Evolutionary conservation across 139 green algal genomes (phyloP).

Genomic region (Deuterostichococcus epilithicus): DNA sequence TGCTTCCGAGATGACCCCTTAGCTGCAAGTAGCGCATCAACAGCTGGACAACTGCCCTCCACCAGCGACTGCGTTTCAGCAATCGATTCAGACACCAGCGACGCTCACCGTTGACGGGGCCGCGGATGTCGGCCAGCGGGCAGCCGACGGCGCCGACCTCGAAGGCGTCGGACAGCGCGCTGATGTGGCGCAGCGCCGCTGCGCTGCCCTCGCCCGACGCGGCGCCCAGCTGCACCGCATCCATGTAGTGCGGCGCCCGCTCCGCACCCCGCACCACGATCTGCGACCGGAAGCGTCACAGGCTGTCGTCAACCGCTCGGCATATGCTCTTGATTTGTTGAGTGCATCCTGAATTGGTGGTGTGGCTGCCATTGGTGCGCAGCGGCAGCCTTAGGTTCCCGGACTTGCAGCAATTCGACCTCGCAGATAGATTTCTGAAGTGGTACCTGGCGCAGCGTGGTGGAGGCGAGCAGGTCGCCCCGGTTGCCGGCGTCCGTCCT

Average conservation of each 20-base stretch:
- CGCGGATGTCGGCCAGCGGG: neutral
- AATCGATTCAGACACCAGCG: neutral
- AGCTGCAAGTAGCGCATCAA: too few species aligned
- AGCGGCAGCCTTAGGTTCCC: neutral
- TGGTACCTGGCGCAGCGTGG: neutral
- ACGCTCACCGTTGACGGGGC: neutral
- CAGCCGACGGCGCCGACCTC: neutral
- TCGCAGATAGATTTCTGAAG: too few species aligned
- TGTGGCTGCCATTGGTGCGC: neutral
- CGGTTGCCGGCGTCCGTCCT: neutral
- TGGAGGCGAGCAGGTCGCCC: constrained; percentile 5
- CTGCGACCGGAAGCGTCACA: neutral
- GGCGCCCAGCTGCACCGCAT: constrained; percentile 16
- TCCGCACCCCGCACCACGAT: neutral
- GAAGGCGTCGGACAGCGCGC: neutral
- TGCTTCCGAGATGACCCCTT: too few species aligned
- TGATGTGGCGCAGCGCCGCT: neutral
- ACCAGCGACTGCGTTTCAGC: neutral
- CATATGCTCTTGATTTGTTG: neutral
- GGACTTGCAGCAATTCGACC: neutral
- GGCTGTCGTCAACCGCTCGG: neutral
- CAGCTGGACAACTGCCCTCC: neutral
- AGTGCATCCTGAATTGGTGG: neutral
- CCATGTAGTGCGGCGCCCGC: constrained; percentile 13
- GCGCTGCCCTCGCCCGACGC: neutral